Conservation (phyloP, 2,329 filamentous ascomycete species). For the Neobulgaria alba region DNA sequence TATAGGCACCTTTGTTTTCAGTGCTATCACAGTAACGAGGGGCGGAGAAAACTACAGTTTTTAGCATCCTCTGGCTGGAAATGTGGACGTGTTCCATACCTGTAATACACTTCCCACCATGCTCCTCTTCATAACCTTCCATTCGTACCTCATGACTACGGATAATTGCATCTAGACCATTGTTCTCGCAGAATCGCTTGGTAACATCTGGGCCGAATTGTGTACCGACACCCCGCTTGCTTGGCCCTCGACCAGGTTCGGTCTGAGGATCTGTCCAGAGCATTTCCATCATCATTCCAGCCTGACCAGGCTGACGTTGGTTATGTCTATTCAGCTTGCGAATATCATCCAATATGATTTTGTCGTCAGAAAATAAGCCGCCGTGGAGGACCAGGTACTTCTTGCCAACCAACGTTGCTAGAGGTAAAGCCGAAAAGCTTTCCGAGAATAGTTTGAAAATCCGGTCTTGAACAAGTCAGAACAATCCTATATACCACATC, state of each 20-base stretch:
- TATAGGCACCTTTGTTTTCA: constrained; percentile 96
- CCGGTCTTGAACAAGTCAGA: constrained; percentile 32
- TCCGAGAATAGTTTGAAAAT: constrained; percentile 97
- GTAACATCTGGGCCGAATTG: constrained; percentile 97
- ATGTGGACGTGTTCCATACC: constrained; percentile 39
- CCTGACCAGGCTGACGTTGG: constrained; percentile 86
- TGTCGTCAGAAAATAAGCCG: constrained; percentile 93
- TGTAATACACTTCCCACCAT: constrained; percentile 91
- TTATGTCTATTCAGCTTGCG: constrained; percentile 84
- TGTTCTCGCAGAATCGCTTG: constrained; percentile 92
- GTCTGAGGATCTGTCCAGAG: constrained; percentile 96
- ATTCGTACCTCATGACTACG: constrained; percentile 97
- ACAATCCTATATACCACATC: neutral
- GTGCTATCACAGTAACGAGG: constrained; percentile 97
- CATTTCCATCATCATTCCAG: constrained; percentile 99
- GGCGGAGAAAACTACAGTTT: constrained; percentile 73
- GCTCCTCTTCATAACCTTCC: constrained; percentile 98
- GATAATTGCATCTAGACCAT: constrained; percentile 89
- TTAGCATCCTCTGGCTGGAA: neutral
- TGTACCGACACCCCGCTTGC: constrained; percentile 92
- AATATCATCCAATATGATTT: constrained; percentile 84
- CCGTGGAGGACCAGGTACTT: constrained; percentile 92
- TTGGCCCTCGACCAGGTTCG: constrained; percentile 76
- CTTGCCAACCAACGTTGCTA: constrained; percentile 83
- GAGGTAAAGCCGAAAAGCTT: constrained; percentile 86